These are phyloP conservation scores for Podospora anserina DNA, from an alignment of 495 filamentous ascomycete genomes.

Conservation along the genomic window DNA sequence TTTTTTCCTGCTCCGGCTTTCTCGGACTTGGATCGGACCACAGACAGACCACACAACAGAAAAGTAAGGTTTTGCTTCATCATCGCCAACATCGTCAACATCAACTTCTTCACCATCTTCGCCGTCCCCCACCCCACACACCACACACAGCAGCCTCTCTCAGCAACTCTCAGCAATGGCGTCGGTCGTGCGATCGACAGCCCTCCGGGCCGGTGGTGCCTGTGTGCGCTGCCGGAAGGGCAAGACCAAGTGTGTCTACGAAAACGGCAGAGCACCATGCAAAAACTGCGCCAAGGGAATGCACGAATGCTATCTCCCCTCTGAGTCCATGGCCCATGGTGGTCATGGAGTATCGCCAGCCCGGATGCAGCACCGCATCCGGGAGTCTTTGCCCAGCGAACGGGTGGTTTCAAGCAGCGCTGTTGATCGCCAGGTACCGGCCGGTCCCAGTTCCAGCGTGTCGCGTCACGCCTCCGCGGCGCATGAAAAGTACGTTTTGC, in stretches of 20 bases:
- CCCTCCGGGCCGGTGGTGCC: conserved; percentile 51
- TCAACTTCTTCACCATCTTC: not conserved
- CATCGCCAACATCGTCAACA: conserved; percentile 4
- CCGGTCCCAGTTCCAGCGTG: conserved; percentile 37
- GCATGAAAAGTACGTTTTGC: conserved; percentile 45
- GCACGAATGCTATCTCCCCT: conserved; percentile 53
- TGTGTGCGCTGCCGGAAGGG: conserved; percentile 54
- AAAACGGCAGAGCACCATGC: conserved; percentile 50
- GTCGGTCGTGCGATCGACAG: conserved; percentile 48
- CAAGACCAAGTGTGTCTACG: conserved; percentile 55
- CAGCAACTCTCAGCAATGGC: conserved; percentile 29
- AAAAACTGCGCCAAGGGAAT: conserved; percentile 54
- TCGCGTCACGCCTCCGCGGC: conserved; percentile 44
- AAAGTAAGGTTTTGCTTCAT: not conserved
- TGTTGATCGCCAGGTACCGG: conserved; percentile 43
- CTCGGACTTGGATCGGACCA: conserved; percentile 7
- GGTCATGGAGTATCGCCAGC: conserved; percentile 43
- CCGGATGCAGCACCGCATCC: conserved; percentile 33
- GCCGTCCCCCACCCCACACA: too few species aligned
- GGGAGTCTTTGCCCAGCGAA: conserved; percentile 47
- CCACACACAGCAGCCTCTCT: not conserved
- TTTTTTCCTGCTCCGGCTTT: conserved; percentile 15
- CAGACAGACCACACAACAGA: not conserved
- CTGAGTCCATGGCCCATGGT: conserved; percentile 49
- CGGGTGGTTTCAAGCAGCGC: conserved; percentile 40